A percentile compares a stretch with the other conserved stretches of the same genome.
Evolutionary conservation across 371 early-diverging fungal species (phyloP).

Genomic region (Mucor racemosus): DNA sequence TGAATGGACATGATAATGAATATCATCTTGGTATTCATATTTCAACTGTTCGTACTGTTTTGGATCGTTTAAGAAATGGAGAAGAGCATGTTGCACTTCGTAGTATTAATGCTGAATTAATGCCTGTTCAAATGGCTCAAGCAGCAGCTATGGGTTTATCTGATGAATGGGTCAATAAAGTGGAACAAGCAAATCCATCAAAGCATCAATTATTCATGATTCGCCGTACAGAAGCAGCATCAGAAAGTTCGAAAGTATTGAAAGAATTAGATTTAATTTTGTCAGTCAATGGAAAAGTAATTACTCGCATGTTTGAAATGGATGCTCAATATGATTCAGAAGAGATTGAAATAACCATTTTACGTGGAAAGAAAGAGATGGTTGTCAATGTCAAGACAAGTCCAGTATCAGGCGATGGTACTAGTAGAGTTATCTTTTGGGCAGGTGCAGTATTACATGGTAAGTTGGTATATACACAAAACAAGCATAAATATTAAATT

Average conservation of each 20-base stretch:
- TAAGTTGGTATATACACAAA: conserved; percentile 13
- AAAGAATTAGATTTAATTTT: conserved; percentile 80
- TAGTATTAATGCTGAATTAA: conserved; percentile 74
- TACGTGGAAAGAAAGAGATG: conserved; percentile 74
- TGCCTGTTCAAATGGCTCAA: conserved; percentile 77
- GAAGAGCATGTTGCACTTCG: conserved; percentile 49
- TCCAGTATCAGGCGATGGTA: conserved; percentile 70
- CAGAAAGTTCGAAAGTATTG: conserved; percentile 66
- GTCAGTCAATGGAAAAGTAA: conserved; percentile 69
- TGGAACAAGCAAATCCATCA: conserved; percentile 75
- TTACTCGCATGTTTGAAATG: conserved; percentile 74
- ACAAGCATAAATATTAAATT: neutral
- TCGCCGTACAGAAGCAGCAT: conserved; percentile 70
- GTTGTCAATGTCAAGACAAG: conserved; percentile 63
- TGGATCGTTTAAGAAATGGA: conserved; percentile 53
- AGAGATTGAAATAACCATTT: conserved; percentile 62
- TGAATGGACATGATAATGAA: conserved; percentile 72
- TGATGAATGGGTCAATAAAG: conserved; percentile 72
- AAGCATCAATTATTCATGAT: conserved; percentile 77
- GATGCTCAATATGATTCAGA: conserved; percentile 65
- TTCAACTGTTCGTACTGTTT: conserved; percentile 57
- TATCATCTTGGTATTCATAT: conserved; percentile 80
- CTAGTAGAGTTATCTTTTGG: conserved; percentile 76
- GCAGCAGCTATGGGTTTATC: conserved; percentile 81
- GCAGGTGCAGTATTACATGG: conserved; percentile 70